A percentile compares a stretch with the other conserved stretches of the same genome.
phyloP scores from a whole-genome alignment of 2,329 filamentous ascomycete genomes.

The Aspergillus melleus region DNA sequence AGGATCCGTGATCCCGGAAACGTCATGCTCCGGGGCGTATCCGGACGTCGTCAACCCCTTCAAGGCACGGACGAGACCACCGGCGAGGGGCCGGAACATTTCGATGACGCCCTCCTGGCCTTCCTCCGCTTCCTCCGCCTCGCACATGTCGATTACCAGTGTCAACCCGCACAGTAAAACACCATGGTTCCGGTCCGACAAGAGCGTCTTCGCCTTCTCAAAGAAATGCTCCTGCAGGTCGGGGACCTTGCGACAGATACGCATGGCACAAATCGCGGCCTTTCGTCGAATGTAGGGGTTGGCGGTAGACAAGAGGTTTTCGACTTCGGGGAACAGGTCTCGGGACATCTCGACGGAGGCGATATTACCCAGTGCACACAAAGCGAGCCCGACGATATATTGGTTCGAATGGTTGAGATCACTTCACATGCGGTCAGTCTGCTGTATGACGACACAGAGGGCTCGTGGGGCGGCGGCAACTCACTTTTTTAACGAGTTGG shows the following conservation, averaged over 20 bases:
- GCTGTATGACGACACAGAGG: background rate
- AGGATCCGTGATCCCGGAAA: conserved; percentile 95
- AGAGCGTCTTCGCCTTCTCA: conserved; percentile 83
- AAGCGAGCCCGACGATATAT: conserved; percentile 93
- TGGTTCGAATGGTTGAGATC: conserved; percentile 97
- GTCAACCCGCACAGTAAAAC: conserved; percentile 92
- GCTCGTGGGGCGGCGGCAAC: conserved; percentile 20
- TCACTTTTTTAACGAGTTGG: conserved; percentile 96
- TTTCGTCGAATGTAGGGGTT: conserved; percentile 99
- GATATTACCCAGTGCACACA: conserved; percentile 96
- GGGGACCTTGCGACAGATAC: conserved; percentile 96
- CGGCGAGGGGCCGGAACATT: conserved; percentile 84
- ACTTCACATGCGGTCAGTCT: conserved; percentile 54
- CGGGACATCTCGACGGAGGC: conserved; percentile 97
- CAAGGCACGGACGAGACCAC: conserved; percentile 80
- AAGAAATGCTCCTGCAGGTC: conserved; percentile 96
- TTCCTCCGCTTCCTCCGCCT: conserved; percentile 88
- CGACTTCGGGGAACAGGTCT: conserved; percentile 94
- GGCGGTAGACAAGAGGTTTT: conserved; percentile 83
- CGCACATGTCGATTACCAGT: conserved; percentile 85
- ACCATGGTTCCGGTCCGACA: conserved; percentile 93
- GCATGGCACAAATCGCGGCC: conserved; percentile 97
- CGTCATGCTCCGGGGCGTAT: conserved; percentile 96
- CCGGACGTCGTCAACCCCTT: conserved; percentile 93
- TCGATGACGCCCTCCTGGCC: conserved; percentile 89